Base-by-base conservation (phyloP, 2,329 filamentous ascomycete species). In the Clarireedia hainanense region DNA sequence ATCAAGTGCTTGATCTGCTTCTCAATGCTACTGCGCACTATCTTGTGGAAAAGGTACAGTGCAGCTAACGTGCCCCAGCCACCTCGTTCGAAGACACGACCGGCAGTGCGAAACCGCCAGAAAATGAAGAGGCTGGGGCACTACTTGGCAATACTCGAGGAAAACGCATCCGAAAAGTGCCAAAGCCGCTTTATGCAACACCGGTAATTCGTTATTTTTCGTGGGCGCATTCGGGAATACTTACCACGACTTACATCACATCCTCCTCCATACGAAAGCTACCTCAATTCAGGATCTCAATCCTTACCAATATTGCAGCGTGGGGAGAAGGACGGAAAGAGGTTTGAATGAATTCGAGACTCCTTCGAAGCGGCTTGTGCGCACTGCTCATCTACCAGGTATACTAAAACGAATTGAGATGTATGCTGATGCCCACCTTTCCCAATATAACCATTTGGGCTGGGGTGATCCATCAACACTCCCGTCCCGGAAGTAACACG, bases 401-500 rank as follows among this genome's bases (percentile, higher is more conserved):
- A 43, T 43, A 43, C 27, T 39, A 27, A 30, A 27, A 17, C 27
- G 20, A n/a, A 6, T 4, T 27, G 20, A 4, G 26, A 23, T 37
- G 26, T 40, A 20, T 17, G 23, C 36, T 34, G 46, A 40, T 48
- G 7, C 20, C 43, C 45, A 42, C 6, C 12, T 39, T 39, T 30
- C 42, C 40, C 26, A 24, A 24, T 20, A 34, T 24, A 27, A 45
- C 40, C 20, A 9, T 40, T 54, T 10, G 40, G 34, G 23, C 12
- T 20, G 17, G 24, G 14, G 15, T 30, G 23, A 20, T 30, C 14
- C 26, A n/a, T 24, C 15, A n/a, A 9, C 9, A n/a, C 23, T 55
- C 46, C 57, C 53, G 52, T 45, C 30, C 51, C 42, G 48, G 55
- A 27, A 40, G 57, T 55, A 27, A 57, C 58, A 60, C 59, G 37